Evolutionary conservation across 768 basidiomycete species (phyloP).

Genomic region (Pisolithus sp.): DNA sequence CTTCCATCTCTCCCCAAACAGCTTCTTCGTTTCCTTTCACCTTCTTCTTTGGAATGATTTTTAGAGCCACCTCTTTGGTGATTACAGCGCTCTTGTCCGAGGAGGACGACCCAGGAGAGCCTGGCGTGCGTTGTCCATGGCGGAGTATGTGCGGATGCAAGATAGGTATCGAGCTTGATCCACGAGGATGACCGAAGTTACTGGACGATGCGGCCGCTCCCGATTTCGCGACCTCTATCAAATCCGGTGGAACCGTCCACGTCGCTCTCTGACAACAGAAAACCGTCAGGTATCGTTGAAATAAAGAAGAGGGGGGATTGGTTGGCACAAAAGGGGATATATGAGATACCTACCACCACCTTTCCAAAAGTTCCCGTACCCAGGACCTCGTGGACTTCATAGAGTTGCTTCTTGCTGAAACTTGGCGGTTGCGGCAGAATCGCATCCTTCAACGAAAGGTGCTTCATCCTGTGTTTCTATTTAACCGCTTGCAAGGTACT

Average conservation of each 20-base stretch:
- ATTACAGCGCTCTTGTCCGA: conserved; percentile 28
- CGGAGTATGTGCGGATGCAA: conserved; percentile 14
- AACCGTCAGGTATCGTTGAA: not conserved
- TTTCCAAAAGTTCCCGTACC: conserved; percentile 89
- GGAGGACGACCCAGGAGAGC: conserved; percentile 14
- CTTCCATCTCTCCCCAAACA: conserved; percentile 93
- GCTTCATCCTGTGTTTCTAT: conserved; percentile 19
- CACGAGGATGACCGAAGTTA: conserved; percentile 12
- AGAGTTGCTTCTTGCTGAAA: conserved; percentile 79
- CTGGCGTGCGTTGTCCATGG: conserved; percentile 21
- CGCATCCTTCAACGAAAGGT: conserved; percentile 42
- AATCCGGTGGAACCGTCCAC: conserved; percentile 68
- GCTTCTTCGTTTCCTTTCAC: conserved; percentile 85
- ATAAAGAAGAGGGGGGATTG: not conserved
- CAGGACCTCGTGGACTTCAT: conserved; percentile 64
- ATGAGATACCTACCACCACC: conserved; percentile 57
- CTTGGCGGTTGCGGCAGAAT: conserved; percentile 80
- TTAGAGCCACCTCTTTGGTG: conserved; percentile 74
- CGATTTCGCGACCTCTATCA: conserved; percentile 46
- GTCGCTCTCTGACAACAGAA: conserved; percentile 49
- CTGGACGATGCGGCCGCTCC: conserved; percentile 45
- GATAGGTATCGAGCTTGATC: conserved; percentile 24
- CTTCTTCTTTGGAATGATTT: conserved; percentile 93
- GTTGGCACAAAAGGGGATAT: not conserved
- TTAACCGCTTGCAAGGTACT: not conserved